Conservation (phyloP, 2,329 filamentous ascomycete genomes). For the Aspergillus sp. region DNA sequence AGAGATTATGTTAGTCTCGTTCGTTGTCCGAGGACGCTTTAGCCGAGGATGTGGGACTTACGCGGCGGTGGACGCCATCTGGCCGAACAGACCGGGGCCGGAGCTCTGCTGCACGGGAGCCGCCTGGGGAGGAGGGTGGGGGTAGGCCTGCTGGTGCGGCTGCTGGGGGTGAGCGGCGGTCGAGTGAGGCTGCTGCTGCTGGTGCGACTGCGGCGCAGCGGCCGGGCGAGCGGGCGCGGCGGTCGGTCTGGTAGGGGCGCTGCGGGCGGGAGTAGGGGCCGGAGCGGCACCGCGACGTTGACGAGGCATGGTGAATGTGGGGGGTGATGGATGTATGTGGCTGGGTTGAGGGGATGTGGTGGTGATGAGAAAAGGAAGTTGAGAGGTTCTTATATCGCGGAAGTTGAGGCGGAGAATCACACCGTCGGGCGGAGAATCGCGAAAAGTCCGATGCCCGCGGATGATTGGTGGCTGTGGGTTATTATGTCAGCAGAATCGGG, state of each 20-base stretch:
- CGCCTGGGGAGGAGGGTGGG: conserved; percentile 44
- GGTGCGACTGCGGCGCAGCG: conserved; percentile 45
- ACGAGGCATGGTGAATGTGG: conserved; percentile 65
- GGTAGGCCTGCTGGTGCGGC: conserved; percentile 40
- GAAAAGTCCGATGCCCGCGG: conserved; percentile 21
- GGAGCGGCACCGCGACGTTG: conserved; percentile 63
- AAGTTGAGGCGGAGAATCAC: conserved; percentile 17
- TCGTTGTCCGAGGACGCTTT: background rate
- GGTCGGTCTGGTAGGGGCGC: conserved; percentile 65
- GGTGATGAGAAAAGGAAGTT: conserved; percentile 19
- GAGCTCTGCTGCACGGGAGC: conserved; percentile 50
- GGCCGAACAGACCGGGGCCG: conserved; percentile 83
- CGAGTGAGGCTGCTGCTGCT: conserved; percentile 67
- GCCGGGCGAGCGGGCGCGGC: conserved; percentile 58
- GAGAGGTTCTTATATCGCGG: conserved; percentile 1
- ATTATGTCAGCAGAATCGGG: conserved; percentile 13
- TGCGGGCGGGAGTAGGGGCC: conserved; percentile 45
- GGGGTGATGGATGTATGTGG: conserved; percentile 10
- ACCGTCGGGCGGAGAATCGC: conserved; percentile 18
- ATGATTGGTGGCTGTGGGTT: conserved; percentile 10
- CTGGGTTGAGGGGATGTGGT: conserved; percentile 24
- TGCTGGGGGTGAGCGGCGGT: conserved; percentile 55
- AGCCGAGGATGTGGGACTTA: conserved; percentile 54
- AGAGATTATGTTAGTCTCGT: background rate
- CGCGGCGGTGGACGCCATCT: conserved; percentile 98